Percentiles rank a stretch among this genome's conserved stretches.
Evolutionary conservation across 2,329 filamentous ascomycete species (phyloP).

Genomic region (Anisogramma anomala): DNA sequence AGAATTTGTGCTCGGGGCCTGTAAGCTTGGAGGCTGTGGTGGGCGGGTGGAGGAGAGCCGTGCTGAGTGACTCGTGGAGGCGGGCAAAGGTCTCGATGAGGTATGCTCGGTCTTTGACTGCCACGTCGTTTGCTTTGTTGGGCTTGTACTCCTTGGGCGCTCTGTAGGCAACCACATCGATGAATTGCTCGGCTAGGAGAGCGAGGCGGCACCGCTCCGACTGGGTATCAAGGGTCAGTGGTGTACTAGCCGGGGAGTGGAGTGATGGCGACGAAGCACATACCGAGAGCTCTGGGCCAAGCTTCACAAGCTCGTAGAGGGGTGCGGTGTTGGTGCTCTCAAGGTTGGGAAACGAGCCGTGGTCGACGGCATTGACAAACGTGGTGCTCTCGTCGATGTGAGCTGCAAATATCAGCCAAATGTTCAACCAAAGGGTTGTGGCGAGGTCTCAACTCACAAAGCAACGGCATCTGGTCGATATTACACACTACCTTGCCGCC

Average conservation of each 20-base stretch:
- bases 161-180: conserved; percentile 37
- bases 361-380: conserved; percentile 37
- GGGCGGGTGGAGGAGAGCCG: conserved; percentile 26
- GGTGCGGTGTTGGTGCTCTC: conserved; percentile 27
- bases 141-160: conserved; percentile 41
- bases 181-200: conserved; percentile 39
- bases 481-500: conserved; percentile 28
- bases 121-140: conserved; percentile 25
- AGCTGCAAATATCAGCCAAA: conserved; percentile 21
- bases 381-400: conserved; percentile 29
- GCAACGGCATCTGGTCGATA: conserved; percentile 33
- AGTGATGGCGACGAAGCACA: conserved; percentile 13
- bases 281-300: conserved; percentile 42
- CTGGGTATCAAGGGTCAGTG: conserved; percentile 21
- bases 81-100: conserved; percentile 30
- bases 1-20: conserved; percentile 31
- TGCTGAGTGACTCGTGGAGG: conserved; percentile 31
- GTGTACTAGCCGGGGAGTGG: not conserved
- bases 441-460: conserved; percentile 27
- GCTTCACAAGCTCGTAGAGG: conserved; percentile 33
- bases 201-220: conserved; percentile 37
- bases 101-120: conserved; percentile 32
- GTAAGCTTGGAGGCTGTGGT: conserved; percentile 25
- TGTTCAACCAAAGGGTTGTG: conserved; percentile 1
- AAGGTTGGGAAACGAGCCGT: conserved; percentile 39